Percentiles rank a stretch among this genome's conserved stretches.
phyloP scores from a whole-genome alignment of 2,329 filamentous ascomycete genomes.

The Diaporthe amygdali region DNA sequence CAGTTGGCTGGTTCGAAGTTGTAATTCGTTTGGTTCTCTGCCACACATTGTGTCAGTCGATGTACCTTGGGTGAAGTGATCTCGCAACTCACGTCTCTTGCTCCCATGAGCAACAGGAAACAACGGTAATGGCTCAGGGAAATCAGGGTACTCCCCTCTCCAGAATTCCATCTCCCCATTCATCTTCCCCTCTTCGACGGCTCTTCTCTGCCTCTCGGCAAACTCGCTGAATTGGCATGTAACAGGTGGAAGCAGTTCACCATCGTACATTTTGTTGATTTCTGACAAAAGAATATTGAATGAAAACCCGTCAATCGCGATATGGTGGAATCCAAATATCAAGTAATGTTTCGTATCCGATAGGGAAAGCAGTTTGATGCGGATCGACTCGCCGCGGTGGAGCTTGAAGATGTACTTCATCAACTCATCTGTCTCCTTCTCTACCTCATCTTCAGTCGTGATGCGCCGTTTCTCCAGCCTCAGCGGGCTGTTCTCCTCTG shows the following conservation, averaged over 20 bases:
- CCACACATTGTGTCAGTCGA: background rate
- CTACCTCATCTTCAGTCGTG: constrained; percentile 29
- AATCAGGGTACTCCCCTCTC: background rate
- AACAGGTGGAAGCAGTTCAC: background rate
- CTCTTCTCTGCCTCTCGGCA: constrained; percentile 30
- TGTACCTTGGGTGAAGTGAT: background rate
- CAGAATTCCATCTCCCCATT: constrained; percentile 18
- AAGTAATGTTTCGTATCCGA: constrained; percentile 42
- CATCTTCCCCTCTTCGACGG: constrained; percentile 16
- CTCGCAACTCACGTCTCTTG: background rate
- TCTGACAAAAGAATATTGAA: constrained; percentile 6
- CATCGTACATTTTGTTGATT: constrained; percentile 10
- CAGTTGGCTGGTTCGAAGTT: background rate
- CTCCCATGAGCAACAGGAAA: constrained; percentile 7
- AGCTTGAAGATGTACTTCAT: constrained; percentile 43
- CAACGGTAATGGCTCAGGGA: constrained; percentile 8
- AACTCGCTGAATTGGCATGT: constrained; percentile 12
- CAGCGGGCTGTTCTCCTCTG: constrained; percentile 33
- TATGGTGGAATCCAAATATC: constrained; percentile 36
- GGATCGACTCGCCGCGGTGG: constrained; percentile 38
- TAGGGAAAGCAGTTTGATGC: constrained; percentile 40
- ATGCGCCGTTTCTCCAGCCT: constrained; percentile 33
- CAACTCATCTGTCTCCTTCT: constrained; percentile 29
- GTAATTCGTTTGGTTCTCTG: constrained; percentile 2
- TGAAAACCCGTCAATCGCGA: constrained; percentile 15